Base-by-base conservation (phyloP, 495 filamentous ascomycete species). In the Geoglossum glabrum region DNA sequence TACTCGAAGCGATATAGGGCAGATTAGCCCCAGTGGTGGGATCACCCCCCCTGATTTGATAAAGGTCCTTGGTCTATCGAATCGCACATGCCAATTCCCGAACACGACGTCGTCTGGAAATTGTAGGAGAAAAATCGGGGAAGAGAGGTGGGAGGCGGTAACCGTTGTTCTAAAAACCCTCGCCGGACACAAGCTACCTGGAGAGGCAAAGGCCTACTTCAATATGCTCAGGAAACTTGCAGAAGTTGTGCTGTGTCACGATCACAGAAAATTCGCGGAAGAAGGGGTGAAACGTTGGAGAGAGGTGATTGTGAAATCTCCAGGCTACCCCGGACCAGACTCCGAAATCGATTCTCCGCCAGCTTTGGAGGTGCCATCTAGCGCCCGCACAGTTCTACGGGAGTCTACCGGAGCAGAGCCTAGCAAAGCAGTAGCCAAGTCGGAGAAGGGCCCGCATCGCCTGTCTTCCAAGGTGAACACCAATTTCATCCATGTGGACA, bases 201-300 rank as follows among this genome's bases (percentile, higher is more conserved):
- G 36, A 40, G 36, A 40, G 6, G 13, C 7, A 40, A 15, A 40
- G 15, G 36, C 9, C 13, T 40, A 40, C 36, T 17, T 8, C 6
- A 9, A 15, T 15, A 13, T 4, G 3, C 40, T 45, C 13, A 54
- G 60, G 55, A 54, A 51, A 43, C 61, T 62, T 30, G 34, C 43
- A 34, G 55, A 28, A 33, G 31, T 60, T 38, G 3, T 45, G 3
- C 3, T 45, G 40, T 45, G 17, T 13, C 2, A 19, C 0, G 17
- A 45, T 3, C 40, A 45, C n/a, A 1, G n/a, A 10, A 45, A 21
- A 45, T 45, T 17, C 17, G n/a, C 40, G 23, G n/a, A 13, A 21
- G 17, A 21, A 21, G n/a, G 5, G 11, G n/a, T 45, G 3, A 19
- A 19, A 3, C 4, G 10, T 21, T 45, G 40, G 40, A 45, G n/a